Evolutionary conservation across 1,139 yeast species (phyloP).

Genomic region (Yamadazyma blattariae): DNA sequence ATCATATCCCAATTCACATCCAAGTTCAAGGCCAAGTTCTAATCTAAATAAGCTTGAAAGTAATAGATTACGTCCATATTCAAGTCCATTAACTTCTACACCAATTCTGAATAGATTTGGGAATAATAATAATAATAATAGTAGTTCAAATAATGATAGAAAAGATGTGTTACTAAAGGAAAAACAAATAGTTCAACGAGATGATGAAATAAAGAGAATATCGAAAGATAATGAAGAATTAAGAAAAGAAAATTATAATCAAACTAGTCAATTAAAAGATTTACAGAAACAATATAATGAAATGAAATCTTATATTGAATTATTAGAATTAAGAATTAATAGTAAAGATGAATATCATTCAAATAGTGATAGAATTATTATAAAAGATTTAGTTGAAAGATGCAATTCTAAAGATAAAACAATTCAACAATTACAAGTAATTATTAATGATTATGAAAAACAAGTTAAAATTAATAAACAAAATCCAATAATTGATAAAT

Average conservation of each 20-base stretch:
- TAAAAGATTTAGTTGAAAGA: slow-evolving; percentile 12
- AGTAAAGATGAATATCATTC: slow-evolving; percentile 2
- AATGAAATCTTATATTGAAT: slow-evolving; percentile 18
- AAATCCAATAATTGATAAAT: slow-evolving; percentile 15
- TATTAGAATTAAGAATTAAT: slow-evolving; percentile 19
- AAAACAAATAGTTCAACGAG: slow-evolving; percentile 16
- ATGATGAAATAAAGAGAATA: slow-evolving; percentile 10
- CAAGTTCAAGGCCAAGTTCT: background rate
- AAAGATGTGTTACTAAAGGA: slow-evolving; percentile 10
- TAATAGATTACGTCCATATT: too few species aligned
- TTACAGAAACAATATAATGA: slow-evolving; percentile 19
- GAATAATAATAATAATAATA: background rate
- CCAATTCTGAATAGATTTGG: slow-evolving; percentile 3
- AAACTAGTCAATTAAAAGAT: slow-evolving; percentile 12
- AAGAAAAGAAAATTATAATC: slow-evolving; percentile 8
- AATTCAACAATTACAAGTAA: slow-evolving; percentile 19
- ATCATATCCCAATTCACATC: background rate
- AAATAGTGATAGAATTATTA: slow-evolving; percentile 7
- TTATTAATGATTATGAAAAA: slow-evolving; percentile 23
- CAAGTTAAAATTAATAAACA: slow-evolving; percentile 17
- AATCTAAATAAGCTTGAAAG: too few species aligned
- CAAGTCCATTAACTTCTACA: slow-evolving; percentile 4
- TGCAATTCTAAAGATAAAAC: slow-evolving; percentile 20
- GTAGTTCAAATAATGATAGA: background rate
- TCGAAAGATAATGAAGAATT: slow-evolving; percentile 13